Percentiles rank a stretch among this genome's conserved stretches.
Evolutionary conservation across 2,329 filamentous ascomycete genomes (phyloP).

Genomic region (Alternaria tenuissima): DNA sequence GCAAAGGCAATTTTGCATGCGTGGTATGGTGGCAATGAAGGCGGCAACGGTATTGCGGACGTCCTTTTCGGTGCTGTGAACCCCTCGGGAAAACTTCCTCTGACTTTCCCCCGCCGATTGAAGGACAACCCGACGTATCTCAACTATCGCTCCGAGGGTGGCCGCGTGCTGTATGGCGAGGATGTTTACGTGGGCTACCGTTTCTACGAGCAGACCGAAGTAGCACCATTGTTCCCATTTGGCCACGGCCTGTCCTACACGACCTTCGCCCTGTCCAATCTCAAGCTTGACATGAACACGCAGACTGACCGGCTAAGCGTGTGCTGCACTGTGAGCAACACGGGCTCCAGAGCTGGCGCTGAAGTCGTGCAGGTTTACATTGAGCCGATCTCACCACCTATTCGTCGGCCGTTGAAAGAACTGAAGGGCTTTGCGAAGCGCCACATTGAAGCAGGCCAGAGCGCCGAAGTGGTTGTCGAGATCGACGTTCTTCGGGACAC

Average conservation of each 20-base stretch:
- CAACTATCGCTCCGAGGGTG: conserved; percentile 61
- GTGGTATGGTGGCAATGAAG: conserved; percentile 83
- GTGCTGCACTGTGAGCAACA: conserved; percentile 66
- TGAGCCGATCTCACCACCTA: conserved; percentile 10
- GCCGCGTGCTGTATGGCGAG: background rate
- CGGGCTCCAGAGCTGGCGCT: conserved; percentile 60
- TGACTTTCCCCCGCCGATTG: conserved; percentile 61
- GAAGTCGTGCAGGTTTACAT: conserved; percentile 65
- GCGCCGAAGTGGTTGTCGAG: background rate
- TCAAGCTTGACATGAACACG: conserved; percentile 53
- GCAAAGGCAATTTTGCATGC: conserved; percentile 80
- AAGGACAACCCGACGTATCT: conserved; percentile 77
- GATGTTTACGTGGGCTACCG: background rate
- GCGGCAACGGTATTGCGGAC: conserved; percentile 78
- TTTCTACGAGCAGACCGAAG: conserved; percentile 32
- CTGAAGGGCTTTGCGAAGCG: background rate
- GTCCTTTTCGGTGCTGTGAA: conserved; percentile 79
- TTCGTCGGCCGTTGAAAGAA: background rate
- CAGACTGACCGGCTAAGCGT: conserved; percentile 40
- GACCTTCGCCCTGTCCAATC: conserved; percentile 55
- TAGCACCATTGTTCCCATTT: conserved; percentile 75
- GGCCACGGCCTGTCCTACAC: conserved; percentile 85
- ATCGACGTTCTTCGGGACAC: background rate
- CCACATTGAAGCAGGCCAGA: background rate
- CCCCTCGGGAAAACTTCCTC: conserved; percentile 77